Evolutionary conservation across 352 stramenopile genomes (phyloP), one percentile per base, ranked within the genome.

Genomic region (Phytophthora parvispora): DNA sequence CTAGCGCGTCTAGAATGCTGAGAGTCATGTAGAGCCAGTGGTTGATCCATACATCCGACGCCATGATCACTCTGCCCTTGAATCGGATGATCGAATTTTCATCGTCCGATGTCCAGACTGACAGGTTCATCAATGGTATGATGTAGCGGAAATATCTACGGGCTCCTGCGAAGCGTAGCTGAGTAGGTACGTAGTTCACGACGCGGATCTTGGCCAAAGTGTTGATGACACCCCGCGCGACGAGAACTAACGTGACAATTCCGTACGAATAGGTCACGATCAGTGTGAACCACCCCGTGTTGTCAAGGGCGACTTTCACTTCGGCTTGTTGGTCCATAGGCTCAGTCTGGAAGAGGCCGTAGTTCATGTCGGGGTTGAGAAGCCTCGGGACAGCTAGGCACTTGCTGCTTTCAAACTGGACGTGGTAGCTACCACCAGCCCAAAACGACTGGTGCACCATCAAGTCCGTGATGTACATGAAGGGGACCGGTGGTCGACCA

Each of bases 21-120:
- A 90, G 42, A 3, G 72, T 34, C 7, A 90, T 89, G 64, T 90
- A 92, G 1, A 90, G 65, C 84, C 84, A 92, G 50, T 92, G 81
- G 58, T 90, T 92, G 57, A 90, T 86, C 84, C 84, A 90, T 2
- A 87, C 60, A 25, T 90, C 80, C 1, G 83, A 90, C 0, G 77
- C 84, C 66, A 89, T 83, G 24, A 91, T 60, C 13, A 81, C 27
- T 42, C 66, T 74, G 27, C 79, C 83, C 27, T 87, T 86, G 67
- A 90, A 89, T 1, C 68, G 71, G 31, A 91, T 83, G 10, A 89
- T 74, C 0, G 62, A 20, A 8, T 68, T 78, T 15, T 75, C 71
- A 24, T 87, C 62, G 6, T 84, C 77, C 2, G 81, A 49, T 29
- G 76, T 73, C 27, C 64, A 69, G 10, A 74, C 77, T 3, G 72